A percentile compares a stretch with the other conserved stretches of the same genome.
These are phyloP conservation scores for Hypomontagnella submonticulosa DNA, from an alignment of 495 filamentous ascomycete species.

Conservation along the genomic window DNA sequence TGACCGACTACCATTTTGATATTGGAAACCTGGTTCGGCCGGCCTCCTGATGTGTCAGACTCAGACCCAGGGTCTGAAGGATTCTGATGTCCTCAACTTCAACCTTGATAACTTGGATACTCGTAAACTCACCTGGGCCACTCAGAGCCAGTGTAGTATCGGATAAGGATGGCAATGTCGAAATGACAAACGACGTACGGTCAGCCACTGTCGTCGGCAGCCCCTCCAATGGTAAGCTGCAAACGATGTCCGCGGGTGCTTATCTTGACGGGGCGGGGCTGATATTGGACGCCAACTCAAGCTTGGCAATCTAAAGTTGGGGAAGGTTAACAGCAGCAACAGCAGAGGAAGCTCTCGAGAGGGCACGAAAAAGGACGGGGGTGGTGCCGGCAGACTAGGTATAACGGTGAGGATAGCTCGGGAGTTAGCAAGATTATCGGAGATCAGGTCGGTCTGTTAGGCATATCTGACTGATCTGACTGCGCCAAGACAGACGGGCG, in stretches of 20 bases:
- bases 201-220: conserved; percentile 18
- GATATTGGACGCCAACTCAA: conserved; percentile 37
- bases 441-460: conserved; percentile 30
- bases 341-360: conserved; percentile 20
- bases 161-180: conserved; percentile 20
- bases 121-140: conserved; percentile 15
- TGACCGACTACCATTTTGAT: background rate
- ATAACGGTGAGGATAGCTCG: conserved; percentile 25
- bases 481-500: conserved; percentile 32
- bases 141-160: conserved; percentile 23
- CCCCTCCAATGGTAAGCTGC: conserved; percentile 19
- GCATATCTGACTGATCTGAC: conserved; percentile 29
- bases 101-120: conserved; percentile 5
- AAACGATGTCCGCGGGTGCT: conserved; percentile 10
- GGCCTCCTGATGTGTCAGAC: background rate
- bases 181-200: conserved; percentile 20
- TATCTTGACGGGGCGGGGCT: conserved; percentile 32
- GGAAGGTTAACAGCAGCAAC: conserved; percentile 24
- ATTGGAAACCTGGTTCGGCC: conserved; percentile 1
- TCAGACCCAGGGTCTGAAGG: conserved; percentile 10
- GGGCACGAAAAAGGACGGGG: conserved; percentile 1
- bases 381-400: conserved; percentile 33
- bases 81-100: conserved; percentile 15
- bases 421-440: conserved; percentile 30
- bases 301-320: conserved; percentile 32